A percentile compares a stretch with the other conserved stretches of the same genome.
phyloP scores from a whole-genome alignment of 495 filamentous ascomycete genomes.

The Annulohypoxylon bovei region DNA sequence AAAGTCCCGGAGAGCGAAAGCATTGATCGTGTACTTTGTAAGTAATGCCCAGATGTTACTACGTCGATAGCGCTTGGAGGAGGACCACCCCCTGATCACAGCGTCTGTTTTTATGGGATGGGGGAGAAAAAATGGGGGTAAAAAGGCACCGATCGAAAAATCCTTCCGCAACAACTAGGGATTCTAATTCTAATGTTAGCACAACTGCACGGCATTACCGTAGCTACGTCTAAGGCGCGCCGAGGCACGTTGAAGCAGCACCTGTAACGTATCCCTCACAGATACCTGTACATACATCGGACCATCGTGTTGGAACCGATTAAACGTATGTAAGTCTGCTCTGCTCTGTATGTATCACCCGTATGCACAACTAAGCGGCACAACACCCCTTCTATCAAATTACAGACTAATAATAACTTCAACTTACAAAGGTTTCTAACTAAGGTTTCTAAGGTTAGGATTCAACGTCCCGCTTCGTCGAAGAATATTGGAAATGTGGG shows the following conservation, averaged over 20 bases:
- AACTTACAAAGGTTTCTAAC: conserved; percentile 24
- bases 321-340: neutral
- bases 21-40: conserved; percentile 11
- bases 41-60: neutral
- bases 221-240: conserved; percentile 12
- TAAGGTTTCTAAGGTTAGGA: conserved; percentile 11
- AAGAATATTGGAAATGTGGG: conserved; percentile 10
- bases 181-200: conserved; percentile 40
- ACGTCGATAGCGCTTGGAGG: neutral
- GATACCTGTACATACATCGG: conserved; percentile 9
- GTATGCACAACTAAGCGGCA: conserved; percentile 23
- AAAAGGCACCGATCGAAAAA: conserved; percentile 33
- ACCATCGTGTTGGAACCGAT: conserved; percentile 31
- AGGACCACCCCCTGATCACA: conserved; percentile 21
- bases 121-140: conserved; percentile 15
- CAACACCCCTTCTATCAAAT: conserved; percentile 29
- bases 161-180: conserved; percentile 33
- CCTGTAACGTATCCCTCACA: conserved; percentile 42
- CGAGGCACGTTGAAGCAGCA: conserved; percentile 10
- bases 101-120: conserved; percentile 16
- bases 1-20: conserved; percentile 22
- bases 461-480: neutral
- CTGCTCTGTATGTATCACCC: conserved; percentile 11
- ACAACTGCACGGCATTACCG: conserved; percentile 40
- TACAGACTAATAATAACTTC: conserved; percentile 35